These are phyloP conservation scores for Rhodotorula toruloides DNA, from an alignment of 768 basidiomycete genomes.

Conservation along the genomic window DNA sequence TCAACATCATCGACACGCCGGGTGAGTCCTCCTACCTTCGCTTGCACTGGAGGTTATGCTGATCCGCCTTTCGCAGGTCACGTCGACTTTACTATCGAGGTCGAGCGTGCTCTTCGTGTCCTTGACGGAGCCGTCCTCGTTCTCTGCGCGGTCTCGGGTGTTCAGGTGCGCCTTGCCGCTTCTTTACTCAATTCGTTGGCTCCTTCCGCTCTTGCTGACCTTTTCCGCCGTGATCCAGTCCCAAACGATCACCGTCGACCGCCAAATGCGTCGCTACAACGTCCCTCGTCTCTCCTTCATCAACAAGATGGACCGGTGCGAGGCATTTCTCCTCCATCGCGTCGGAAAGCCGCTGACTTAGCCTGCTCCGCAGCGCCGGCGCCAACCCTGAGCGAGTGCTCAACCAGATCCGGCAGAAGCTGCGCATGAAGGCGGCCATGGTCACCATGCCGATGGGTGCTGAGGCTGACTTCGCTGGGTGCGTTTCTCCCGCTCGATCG, in stretches of 20 bases:
- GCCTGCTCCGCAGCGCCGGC: constrained; percentile 61
- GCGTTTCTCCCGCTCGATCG: not conserved
- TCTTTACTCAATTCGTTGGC: too few relatives aligned
- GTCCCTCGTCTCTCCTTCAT: constrained; percentile 94
- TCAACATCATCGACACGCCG: constrained; percentile 99
- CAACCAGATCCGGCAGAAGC: constrained; percentile 81
- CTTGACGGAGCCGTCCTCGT: constrained; percentile 95
- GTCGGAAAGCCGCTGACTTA: not conserved
- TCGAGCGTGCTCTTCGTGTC: constrained; percentile 91
- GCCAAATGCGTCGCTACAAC: constrained; percentile 96
- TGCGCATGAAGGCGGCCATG: constrained; percentile 86
- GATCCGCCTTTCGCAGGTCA: constrained; percentile 60
- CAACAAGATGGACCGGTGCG: constrained; percentile 94
- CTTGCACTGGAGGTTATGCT: not conserved
- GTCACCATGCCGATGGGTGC: constrained; percentile 91
- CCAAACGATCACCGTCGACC: constrained; percentile 97
- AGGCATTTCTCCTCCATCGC: too few relatives aligned
- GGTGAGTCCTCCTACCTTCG: constrained; percentile 52
- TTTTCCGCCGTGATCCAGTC: constrained; percentile 53
- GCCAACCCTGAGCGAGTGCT: constrained; percentile 96
- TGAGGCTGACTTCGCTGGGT: constrained; percentile 77
- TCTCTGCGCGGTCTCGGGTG: constrained; percentile 92
- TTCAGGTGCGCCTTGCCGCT: constrained; percentile 59
- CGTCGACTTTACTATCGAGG: constrained; percentile 99
- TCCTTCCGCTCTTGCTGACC: not conserved